Evolutionary conservation across 1,284 basidiomycete genomes (phyloP), one percentile per base, ranked within the genome.

Genomic region (Porodaedalea pini): DNA sequence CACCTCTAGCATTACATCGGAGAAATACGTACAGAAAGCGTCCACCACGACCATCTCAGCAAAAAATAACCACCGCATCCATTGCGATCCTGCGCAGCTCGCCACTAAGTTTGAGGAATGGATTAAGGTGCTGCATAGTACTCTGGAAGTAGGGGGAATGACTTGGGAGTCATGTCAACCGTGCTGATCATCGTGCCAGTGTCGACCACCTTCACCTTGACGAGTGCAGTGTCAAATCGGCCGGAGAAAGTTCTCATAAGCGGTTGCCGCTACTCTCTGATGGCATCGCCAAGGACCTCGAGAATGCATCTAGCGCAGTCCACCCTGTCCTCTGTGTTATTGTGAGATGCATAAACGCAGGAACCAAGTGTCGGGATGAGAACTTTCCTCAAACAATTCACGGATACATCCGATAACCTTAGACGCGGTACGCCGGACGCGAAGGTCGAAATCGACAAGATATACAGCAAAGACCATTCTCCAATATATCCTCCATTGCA

Each of bases 121-220:
- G 91, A 63, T 90, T 85, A 64, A 99, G 83, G 60, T 87, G 88
- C 64, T 85, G 79, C 88, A 99, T 96, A 57, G 92, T 94, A 45
- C 90, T 87, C 66, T 89, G 82, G 78, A 99, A 99, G 81, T 98
- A 99, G 2, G 94, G 95, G 73, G 79, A 99, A 99, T 64, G 86
- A 85, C 48, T 82, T 85, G 73, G 93, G 94, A 56, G 96, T 93
- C n/a, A 97, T 96, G 72, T 99, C 95, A 1, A 97, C 96, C 25
- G 97, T 96, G 65, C 92, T 95, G 44, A 97, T 97, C 67, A 99
- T 98, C 25, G 97, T 97, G 25, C 97, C 97, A 49, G 94, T 96
- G 67, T 98, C 93, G 63, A 98, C 95, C 43, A 93, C 83, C 78
- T 99, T 98, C 72, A 99, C 88, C 34, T 86, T 71, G 60, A 92